A percentile compares a stretch with the other conserved stretches of the same genome.
Evolutionary conservation across 2,329 filamentous ascomycete species (phyloP).

Genomic region (Claviceps sp.): DNA sequence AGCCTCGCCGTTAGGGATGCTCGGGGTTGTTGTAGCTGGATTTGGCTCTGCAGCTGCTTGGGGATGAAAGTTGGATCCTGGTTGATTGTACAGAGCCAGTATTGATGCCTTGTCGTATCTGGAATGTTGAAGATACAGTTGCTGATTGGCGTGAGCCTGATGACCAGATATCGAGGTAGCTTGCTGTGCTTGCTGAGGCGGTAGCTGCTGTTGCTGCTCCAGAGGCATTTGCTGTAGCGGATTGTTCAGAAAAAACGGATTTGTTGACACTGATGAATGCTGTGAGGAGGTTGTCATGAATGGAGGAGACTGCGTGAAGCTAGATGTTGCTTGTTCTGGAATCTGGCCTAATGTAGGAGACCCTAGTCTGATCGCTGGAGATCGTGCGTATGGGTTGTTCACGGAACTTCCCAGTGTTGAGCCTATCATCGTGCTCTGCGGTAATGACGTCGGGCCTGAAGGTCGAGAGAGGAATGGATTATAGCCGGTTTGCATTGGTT

Average conservation of each 20-base stretch:
- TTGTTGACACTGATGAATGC: slow-evolving; percentile 17
- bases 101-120: slow-evolving; percentile 60
- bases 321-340: slow-evolving; percentile 36
- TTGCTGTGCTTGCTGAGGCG: slow-evolving; percentile 10
- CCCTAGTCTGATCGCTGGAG: slow-evolving; percentile 36
- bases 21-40: slow-evolving; percentile 15
- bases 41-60: slow-evolving; percentile 17
- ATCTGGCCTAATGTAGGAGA: slow-evolving; percentile 38
- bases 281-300: slow-evolving; percentile 22
- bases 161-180: slow-evolving; percentile 11
- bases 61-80: slow-evolving; percentile 34
- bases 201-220: slow-evolving; percentile 10
- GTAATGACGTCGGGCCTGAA: slow-evolving; percentile 17
- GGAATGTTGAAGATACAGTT: slow-evolving; percentile 27
- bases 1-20: slow-evolving; percentile 17
- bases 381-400: slow-evolving; percentile 36
- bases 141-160: slow-evolving; percentile 16
- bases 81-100: slow-evolving; percentile 58
- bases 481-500: slow-evolving; percentile 28
- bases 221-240: slow-evolving; percentile 14
- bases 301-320: slow-evolving; percentile 30
- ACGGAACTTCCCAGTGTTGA: slow-evolving; percentile 21
- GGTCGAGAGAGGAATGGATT: slow-evolving; percentile 38
- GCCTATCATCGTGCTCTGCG: slow-evolving; percentile 27
- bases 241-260: slow-evolving; percentile 24